These are phyloP conservation scores for Thamnidium elegans DNA, from an alignment of 192 early-diverging fungal species.

Conservation along the genomic window DNA sequence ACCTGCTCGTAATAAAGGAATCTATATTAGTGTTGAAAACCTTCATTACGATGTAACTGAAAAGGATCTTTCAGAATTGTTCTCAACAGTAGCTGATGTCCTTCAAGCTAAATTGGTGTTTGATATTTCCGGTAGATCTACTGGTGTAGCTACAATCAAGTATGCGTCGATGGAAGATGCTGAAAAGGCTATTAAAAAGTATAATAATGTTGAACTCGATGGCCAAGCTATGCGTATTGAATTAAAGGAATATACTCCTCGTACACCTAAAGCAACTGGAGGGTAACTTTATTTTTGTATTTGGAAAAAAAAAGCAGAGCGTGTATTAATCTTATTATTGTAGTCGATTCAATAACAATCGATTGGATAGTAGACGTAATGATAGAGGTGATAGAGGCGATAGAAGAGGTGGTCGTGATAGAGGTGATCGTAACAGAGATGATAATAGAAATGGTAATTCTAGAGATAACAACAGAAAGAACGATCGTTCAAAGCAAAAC, in stretches of 20 bases:
- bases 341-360: not conserved
- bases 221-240: slow-evolving; percentile 37
- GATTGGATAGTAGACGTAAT: not conserved
- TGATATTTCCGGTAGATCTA: slow-evolving; percentile 55
- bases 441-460: not conserved
- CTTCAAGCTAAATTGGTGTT: slow-evolving; percentile 36
- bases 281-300: not conserved
- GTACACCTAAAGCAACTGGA: not conserved
- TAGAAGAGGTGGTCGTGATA: slow-evolving; percentile 1
- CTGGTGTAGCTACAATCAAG: slow-evolving; percentile 44
- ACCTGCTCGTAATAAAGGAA: not conserved
- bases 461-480: slow-evolving; percentile 6
- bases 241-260: not conserved
- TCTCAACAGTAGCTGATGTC: slow-evolving; percentile 49
- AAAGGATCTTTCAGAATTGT: slow-evolving; percentile 55
- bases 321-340: not conserved
- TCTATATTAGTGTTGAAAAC: slow-evolving; percentile 45
- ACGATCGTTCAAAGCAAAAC: not conserved
- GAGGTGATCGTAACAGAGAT: slow-evolving; percentile 3
- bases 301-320: not conserved
- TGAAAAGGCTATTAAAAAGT: slow-evolving; percentile 44
- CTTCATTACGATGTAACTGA: slow-evolving; percentile 58
- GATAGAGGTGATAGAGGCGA: not conserved
- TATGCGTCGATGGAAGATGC: slow-evolving; percentile 46
- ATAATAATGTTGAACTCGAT: slow-evolving; percentile 50